Evolutionary conservation across 208 protist species (phyloP), one percentile per base, ranked within the genome.

Genomic region (Trypanosoma lewisi): DNA sequence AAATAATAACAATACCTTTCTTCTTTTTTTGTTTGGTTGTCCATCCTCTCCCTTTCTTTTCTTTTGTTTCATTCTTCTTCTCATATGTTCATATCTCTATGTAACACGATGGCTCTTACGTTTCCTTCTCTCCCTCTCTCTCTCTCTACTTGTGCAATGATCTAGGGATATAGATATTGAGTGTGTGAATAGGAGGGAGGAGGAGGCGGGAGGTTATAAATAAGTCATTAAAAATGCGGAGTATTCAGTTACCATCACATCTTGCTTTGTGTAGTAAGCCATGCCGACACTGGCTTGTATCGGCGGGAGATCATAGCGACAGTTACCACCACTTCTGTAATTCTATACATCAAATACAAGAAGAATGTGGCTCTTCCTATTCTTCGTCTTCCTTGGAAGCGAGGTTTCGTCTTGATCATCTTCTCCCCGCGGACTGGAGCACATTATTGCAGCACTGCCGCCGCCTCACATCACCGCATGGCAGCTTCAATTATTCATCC

Each of bases 401-500:
- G 4, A 50, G 66, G 12, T 90, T 90, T 39, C 80, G 79, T 54
- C 33, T 90, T 9, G 70, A 82, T 33, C 66, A 78, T 30, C 64
- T 92, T 12, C 51, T 80, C 6, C 69, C 77, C 9, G 42, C 2
- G 0, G 80, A 87, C 47, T 84, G 77, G 78, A 68, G 75, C 17
- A 25, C 36, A 17, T 53, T 92, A 39, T 56, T 92, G 47, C 65
- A 53, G 17, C 59, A 77, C 61, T 82, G 85, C 56, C 77, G 80
- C 19, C 37, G 50, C n/a, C 49, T 86, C 5, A 87, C 82, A 0
- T 61, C 77, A 17, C 75, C 82, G 4, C 4, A 11, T 7, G 67
- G 41, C 17, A 63, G 70, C 56, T 80, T 82, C 56, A 91, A 67
- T 63, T 88, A 82, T 48, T 86, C 81, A n/a, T 91, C 69, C 6